phyloP scores from a whole-genome alignment of 2,329 filamentous ascomycete genomes.

The Penicillium digitatum region DNA sequence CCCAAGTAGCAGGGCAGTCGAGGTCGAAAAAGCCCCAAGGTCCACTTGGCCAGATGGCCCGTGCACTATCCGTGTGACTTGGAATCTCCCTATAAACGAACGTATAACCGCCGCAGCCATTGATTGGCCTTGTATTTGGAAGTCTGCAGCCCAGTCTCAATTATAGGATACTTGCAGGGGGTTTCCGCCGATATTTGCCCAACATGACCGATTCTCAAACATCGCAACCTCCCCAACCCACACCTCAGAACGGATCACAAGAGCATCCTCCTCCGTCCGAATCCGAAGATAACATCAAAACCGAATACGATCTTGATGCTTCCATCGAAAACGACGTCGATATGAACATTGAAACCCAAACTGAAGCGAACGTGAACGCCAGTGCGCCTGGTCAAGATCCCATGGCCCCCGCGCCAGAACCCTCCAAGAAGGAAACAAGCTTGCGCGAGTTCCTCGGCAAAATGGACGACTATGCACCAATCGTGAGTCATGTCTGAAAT shows the following conservation, averaged over 20 bases:
- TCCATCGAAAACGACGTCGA: conserved; percentile 39
- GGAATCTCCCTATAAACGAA: conserved; percentile 6
- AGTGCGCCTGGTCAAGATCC: conserved; percentile 37
- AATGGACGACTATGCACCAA: conserved; percentile 98
- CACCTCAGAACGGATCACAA: conserved; percentile 21
- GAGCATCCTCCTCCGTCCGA: conserved; percentile 21
- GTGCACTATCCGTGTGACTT: conserved; percentile 11
- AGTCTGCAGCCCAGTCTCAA: conserved; percentile 14
- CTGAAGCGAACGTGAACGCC: conserved; percentile 7
- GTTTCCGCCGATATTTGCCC: conserved; percentile 16
- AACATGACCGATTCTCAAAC: conserved; percentile 36
- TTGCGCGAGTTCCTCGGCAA: conserved; percentile 88
- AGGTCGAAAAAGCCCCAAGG: not conserved
- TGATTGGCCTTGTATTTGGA: conserved; percentile 7
- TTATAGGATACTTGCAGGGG: conserved; percentile 7
- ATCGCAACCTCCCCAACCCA: conserved; percentile 15
- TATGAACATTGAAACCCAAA: conserved; percentile 27
- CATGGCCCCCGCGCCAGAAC: conserved; percentile 50
- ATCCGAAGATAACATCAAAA: conserved; percentile 18
- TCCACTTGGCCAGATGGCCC: not conserved
- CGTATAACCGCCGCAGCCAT: not conserved
- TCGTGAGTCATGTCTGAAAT: conserved; percentile 57
- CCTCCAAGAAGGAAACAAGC: conserved; percentile 84
- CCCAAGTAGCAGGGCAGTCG: not conserved
- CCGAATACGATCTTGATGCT: conserved; percentile 30